Evolutionary conservation across 2,329 filamentous ascomycete species (phyloP).

Genomic region (Lomentospora prolificans): DNA sequence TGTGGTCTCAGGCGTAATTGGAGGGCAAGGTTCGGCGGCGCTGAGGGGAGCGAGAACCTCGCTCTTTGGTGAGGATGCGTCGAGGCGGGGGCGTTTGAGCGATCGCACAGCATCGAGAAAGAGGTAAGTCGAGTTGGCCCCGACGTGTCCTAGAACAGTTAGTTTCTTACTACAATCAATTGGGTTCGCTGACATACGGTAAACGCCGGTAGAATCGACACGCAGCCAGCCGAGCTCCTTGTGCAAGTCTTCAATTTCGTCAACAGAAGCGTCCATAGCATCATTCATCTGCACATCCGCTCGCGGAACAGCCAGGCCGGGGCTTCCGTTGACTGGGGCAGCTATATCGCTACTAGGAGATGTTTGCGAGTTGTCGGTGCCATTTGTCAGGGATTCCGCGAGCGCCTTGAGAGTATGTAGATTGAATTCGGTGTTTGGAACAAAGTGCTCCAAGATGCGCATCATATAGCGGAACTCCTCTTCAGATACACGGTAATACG

Average conservation of each 20-base stretch:
- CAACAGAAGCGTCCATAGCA: not conserved
- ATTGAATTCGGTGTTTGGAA: conserved; percentile 17
- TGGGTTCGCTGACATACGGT: not conserved
- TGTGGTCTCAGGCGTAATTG: conserved; percentile 13
- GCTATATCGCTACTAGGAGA: not conserved
- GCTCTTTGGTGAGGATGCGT: not conserved
- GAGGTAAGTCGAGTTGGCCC: conserved; percentile 16
- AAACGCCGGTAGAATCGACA: conserved; percentile 4
- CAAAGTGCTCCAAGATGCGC: conserved; percentile 18
- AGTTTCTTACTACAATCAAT: too few relatives aligned
- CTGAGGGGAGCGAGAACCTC: conserved; percentile 1
- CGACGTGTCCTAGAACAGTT: conserved; percentile 16
- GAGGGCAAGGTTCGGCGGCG: conserved; percentile 9
- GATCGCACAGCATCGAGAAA: conserved; percentile 18
- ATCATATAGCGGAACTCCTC: conserved; percentile 21
- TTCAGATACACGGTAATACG: conserved; percentile 20
- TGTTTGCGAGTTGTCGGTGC: not conserved
- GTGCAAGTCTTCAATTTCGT: conserved; percentile 7
- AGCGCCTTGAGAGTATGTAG: conserved; percentile 14
- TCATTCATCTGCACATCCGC: not conserved
- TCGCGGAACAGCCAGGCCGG: not conserved
- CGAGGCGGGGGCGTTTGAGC: conserved; percentile 13
- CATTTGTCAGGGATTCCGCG: not conserved
- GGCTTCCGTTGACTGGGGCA: not conserved
- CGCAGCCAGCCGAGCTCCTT: conserved; percentile 2